Conservation (phyloP, 2,329 filamentous ascomycete species). For the Scedosporium minutisporum region DNA sequence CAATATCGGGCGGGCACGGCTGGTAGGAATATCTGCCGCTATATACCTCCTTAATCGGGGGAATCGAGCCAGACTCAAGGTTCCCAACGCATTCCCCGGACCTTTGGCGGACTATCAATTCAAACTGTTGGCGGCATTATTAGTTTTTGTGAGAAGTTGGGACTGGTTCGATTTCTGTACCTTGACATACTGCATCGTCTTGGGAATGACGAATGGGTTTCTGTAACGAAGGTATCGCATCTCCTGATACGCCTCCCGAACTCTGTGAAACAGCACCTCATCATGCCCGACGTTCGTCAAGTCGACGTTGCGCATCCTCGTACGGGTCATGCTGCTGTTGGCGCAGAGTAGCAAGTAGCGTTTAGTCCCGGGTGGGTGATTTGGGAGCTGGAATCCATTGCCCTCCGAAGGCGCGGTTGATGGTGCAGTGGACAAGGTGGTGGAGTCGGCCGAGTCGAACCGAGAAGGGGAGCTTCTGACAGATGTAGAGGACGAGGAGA, state of each 20-base stretch:
- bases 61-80: not conserved
- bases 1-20: not conserved
- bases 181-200: not conserved
- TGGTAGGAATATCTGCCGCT: not conserved
- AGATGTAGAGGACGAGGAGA: not conserved
- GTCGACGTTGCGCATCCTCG: not conserved
- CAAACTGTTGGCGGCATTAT: not conserved
- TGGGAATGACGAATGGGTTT: not conserved
- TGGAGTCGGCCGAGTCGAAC: not conserved
- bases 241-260: not conserved
- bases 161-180: not conserved
- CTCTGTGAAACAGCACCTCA: not conserved
- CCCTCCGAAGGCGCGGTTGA: not conserved
- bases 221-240: too few relatives aligned
- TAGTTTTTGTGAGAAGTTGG: not conserved
- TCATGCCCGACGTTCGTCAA: not conserved
- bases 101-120: not conserved
- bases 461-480: not conserved
- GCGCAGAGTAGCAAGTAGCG: not conserved
- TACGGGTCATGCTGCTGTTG: not conserved
- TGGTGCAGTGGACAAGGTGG: not conserved
- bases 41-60: not conserved
- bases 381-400: not conserved
- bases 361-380: not conserved
- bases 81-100: not conserved